Conservation (phyloP, 805 yeast species). For the Candida multigemmis region DNA sequence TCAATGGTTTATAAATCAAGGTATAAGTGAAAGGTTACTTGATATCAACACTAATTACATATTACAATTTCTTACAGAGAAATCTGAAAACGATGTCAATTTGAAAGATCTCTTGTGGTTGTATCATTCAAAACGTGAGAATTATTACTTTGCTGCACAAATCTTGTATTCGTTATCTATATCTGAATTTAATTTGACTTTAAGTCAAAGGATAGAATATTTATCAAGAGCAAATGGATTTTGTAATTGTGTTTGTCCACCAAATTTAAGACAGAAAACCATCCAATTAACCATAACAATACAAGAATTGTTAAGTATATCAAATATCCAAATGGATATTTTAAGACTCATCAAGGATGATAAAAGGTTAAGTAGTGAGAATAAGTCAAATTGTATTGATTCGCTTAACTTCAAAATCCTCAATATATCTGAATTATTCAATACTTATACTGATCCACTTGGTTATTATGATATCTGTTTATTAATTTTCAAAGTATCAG, state of each 20-base stretch:
- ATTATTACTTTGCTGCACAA: constrained; percentile 76
- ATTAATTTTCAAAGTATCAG: constrained; percentile 72
- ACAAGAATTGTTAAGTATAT: constrained; percentile 77
- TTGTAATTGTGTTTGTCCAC: constrained; percentile 77
- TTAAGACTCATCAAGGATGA: constrained; percentile 42
- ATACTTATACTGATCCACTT: constrained; percentile 78
- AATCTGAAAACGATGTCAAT: constrained; percentile 51
- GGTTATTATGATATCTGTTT: constrained; percentile 81
- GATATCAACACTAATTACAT: constrained; percentile 78
- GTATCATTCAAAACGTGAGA: constrained; percentile 75
- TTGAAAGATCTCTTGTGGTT: constrained; percentile 83
- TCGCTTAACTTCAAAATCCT: constrained; percentile 57
- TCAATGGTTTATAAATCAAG: constrained; percentile 82
- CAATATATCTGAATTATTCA: constrained; percentile 71
- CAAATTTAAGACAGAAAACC: constrained; percentile 68
- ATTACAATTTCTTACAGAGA: constrained; percentile 65
- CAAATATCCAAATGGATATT: constrained; percentile 72
- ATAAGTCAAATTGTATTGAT: constrained; percentile 40
- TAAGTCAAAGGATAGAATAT: constrained; percentile 75
- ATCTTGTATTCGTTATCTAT: constrained; percentile 62
- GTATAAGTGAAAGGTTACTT: constrained; percentile 65
- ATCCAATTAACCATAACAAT: constrained; percentile 59
- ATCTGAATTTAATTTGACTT: constrained; percentile 59
- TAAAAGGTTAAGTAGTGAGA: constrained; percentile 36
- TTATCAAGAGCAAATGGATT: constrained; percentile 89